Conservation (phyloP, 176 grass and related monocot genomes). For the sorghum (Sorghum bicolor) region DNA sequence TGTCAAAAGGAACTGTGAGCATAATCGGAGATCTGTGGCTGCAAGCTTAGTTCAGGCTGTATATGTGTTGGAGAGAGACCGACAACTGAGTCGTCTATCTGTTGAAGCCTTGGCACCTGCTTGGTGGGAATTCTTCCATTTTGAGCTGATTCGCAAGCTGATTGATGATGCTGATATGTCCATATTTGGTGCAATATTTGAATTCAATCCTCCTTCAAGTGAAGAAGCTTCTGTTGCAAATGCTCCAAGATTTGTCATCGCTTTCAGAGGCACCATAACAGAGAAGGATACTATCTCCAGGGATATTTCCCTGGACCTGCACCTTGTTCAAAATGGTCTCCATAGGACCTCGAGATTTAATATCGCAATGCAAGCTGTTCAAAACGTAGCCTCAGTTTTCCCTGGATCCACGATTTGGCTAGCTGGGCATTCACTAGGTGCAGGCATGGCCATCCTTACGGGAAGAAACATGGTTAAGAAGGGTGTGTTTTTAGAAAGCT, state of each 20-base stretch:
- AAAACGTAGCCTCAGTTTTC: conserved; percentile 61
- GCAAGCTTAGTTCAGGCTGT: conserved; percentile 88
- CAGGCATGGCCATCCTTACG: conserved; percentile 73
- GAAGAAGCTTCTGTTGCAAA: conserved; percentile 41
- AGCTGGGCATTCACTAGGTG: conserved; percentile 76
- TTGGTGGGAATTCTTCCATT: conserved; percentile 93
- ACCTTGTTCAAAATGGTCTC: conserved; percentile 73
- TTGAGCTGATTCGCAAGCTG: conserved; percentile 73
- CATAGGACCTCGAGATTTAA: conserved; percentile 74
- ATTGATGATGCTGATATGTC: conserved; percentile 84
- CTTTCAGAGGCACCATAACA: conserved; percentile 89
- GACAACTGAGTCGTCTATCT: conserved; percentile 64
- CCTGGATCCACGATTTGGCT: conserved; percentile 64
- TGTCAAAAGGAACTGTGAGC: conserved; percentile 58
- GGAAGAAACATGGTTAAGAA: conserved; percentile 93
- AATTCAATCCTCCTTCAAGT: conserved; percentile 57
- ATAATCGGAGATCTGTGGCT: conserved; percentile 74
- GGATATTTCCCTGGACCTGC: conserved; percentile 71
- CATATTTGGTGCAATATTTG: conserved; percentile 83
- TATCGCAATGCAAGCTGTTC: conserved; percentile 92
- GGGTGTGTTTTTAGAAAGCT: conserved; percentile 61
- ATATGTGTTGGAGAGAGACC: conserved; percentile 80
- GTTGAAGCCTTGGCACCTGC: conserved; percentile 55
- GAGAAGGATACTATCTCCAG: conserved; percentile 76
- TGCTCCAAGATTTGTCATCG: conserved; percentile 77